Conservation (phyloP, 164 flowering plant genomes). For the Nymphaea thermarum region DNA sequence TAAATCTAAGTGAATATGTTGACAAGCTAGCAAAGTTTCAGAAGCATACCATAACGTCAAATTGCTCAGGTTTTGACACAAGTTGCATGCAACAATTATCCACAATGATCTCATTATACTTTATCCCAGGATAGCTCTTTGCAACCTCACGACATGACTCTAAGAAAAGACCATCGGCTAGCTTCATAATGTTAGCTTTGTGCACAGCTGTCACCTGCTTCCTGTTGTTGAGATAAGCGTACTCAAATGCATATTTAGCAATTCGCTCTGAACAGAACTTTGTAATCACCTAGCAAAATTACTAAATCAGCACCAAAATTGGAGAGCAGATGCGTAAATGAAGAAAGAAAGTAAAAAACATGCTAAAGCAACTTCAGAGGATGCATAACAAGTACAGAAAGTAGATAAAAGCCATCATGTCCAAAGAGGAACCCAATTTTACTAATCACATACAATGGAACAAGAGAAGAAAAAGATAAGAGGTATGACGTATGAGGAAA, state of each 20-base stretch:
- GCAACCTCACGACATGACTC: slow-evolving; percentile 94
- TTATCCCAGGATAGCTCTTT: slow-evolving; percentile 68
- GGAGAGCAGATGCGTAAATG: too few species aligned
- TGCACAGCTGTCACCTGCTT: slow-evolving; percentile 93
- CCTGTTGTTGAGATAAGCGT: slow-evolving; percentile 83
- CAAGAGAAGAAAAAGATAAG: too few species aligned
- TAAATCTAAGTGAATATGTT: too few species aligned
- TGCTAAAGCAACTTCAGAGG: too few species aligned
- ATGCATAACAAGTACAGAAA: too few species aligned
- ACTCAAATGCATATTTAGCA: slow-evolving; percentile 85
- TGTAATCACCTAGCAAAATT: slow-evolving; percentile 68
- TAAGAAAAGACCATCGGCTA: slow-evolving; percentile 86
- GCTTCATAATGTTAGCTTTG: slow-evolving; percentile 96
- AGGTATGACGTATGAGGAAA: too few species aligned
- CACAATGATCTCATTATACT: slow-evolving; percentile 82
- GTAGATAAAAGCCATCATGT: too few species aligned
- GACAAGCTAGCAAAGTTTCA: neutral
- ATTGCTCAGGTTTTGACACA: slow-evolving; percentile 94
- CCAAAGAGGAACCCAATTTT: too few species aligned
- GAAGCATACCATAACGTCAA: slow-evolving; percentile 83
- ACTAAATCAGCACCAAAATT: slow-evolving; percentile 8
- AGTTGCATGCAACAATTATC: slow-evolving; percentile 99
- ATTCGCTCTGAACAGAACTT: slow-evolving; percentile 94
- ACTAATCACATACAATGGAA: too few species aligned
- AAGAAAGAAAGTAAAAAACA: too few species aligned